Conservation (phyloP, 805 yeast species). For the Starmerella kuoi region DNA sequence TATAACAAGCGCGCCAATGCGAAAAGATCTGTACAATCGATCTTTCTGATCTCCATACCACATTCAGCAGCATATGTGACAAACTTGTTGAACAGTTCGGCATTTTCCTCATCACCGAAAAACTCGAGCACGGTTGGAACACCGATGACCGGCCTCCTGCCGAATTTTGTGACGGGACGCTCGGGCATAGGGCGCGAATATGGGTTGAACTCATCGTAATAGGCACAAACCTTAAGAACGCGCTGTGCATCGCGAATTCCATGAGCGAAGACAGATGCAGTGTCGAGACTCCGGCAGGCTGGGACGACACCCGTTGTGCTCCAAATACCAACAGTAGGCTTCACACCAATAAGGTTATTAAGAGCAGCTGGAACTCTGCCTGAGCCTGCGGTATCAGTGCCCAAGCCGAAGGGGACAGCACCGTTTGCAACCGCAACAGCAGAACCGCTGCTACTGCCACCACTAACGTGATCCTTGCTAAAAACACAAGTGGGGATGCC, state of each 20-base stretch:
- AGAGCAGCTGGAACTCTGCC: constrained; percentile 96
- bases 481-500: constrained; percentile 80
- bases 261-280: constrained; percentile 75
- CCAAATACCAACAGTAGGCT: constrained; percentile 82
- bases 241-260: constrained; percentile 74
- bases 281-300: constrained; percentile 88
- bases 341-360: constrained; percentile 82
- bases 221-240: constrained; percentile 57
- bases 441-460: constrained; percentile 96
- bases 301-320: constrained; percentile 91
- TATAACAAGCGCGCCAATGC: constrained; percentile 78
- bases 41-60: constrained; percentile 50
- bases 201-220: constrained; percentile 62
- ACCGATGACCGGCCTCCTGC: constrained; percentile 52
- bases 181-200: constrained; percentile 68
- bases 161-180: constrained; percentile 49
- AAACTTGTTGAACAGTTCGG: constrained; percentile 51
- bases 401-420: constrained; percentile 74
- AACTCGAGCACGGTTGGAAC: constrained; percentile 55
- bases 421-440: constrained; percentile 86
- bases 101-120: constrained; percentile 73
- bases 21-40: constrained; percentile 64
- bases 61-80: constrained; percentile 37
- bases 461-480: constrained; percentile 65
- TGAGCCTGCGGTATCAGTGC: constrained; percentile 97